Base-by-base conservation (phyloP, 108 stramenopile species). In the Cyclotella cryptica region DNA sequence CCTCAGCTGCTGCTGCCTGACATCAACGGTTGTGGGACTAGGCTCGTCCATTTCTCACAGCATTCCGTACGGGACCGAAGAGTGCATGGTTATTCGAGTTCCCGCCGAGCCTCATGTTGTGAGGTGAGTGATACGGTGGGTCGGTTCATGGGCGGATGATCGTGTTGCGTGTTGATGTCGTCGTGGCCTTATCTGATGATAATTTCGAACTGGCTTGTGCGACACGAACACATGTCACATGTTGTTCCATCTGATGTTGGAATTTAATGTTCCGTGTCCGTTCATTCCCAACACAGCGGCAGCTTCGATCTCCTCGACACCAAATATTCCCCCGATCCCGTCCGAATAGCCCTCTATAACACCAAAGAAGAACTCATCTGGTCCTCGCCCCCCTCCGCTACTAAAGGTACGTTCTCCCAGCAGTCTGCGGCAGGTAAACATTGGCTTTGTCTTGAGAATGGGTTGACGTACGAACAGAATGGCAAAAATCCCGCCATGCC, bases 401-500 rank as follows among this genome's bases (percentile, higher is more conserved):
- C 60, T 26, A 44, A 69, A 19, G 83, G 83, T 6, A 69, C 69
- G 12, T 84, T 80, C 43, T 69, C 74, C 41, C 18, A 52, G 42
- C 30, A 44, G 22, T 55, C 55, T 55, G 77, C 61, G 11, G 28
- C 70, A 27, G 79, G 79, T 14, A 76, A 57, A 14, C 67, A 80
- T 24, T 77, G 69, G 75, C 60, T 84, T 11, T 84, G 83, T 43
- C 62, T 84, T 27, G 79, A 76, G 39, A 84, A 84, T 64, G 83
- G 79, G 42, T 49, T 84, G 18, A 71, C 46, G 6, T 66, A 80
- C 42, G 63, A 71, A 52, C 10, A 66, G 49, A 26, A 63, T 35
- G 47, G 57, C 11, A 30, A 62, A 22, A 64, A 47, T 49, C 47
- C 47, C 6, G 15, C 55, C 0, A 13, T 60, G n/a, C 47, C n/a